Base-by-base conservation (phyloP, 2,329 filamentous ascomycete genomes). In the Cryphonectria carpinicola region DNA sequence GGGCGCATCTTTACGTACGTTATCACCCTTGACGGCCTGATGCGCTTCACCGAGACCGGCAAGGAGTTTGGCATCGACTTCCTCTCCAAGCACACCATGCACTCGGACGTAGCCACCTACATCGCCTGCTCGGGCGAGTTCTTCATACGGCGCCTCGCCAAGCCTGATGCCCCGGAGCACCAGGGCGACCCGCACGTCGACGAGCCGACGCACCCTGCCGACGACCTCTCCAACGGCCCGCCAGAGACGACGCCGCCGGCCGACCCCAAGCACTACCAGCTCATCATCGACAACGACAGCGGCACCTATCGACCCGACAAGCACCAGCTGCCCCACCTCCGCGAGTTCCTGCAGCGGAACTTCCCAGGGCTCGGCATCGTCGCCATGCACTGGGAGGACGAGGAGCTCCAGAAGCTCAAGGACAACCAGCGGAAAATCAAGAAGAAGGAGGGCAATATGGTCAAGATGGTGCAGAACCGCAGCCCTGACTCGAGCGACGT, bases 51-150 rank as follows among this genome's bases (percentile, higher is more conserved):
- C 0, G 95, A 98, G 80, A 98, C 95, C 0, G 95, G 95, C 41
- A 96, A 96, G 76, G 95, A 98, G 77, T 98, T 98, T 71, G 94
- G 95, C 67, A 94, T 98, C 76, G 95, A 98, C 81, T 85, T 98
- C 80, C 82, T 98, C 76, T 94, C 91, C 80, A 98, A 98, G 80
- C 95, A 98, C 80, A 97, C 94, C 56, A 97, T 98, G 94, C 95
- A 98, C 82, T 95, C 93, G 74, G 91, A 98, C 79, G 95, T 97
- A 1, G 92, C 90, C 49, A 92, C 93, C 2, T 97, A 97, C 79
- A 93, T 98, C 74, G 95, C 95, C 32, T 98, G 91, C 78, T 94
- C 93, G 0, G 95, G 95, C 58, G 95, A 98, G 78, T 98, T 98
- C 80, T 96, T 98, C 79, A 87, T 98, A 73, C 89, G 94, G 19